Base-by-base conservation (phyloP, 179 eudicot genomes). In the Drosera spatulata region DNA sequence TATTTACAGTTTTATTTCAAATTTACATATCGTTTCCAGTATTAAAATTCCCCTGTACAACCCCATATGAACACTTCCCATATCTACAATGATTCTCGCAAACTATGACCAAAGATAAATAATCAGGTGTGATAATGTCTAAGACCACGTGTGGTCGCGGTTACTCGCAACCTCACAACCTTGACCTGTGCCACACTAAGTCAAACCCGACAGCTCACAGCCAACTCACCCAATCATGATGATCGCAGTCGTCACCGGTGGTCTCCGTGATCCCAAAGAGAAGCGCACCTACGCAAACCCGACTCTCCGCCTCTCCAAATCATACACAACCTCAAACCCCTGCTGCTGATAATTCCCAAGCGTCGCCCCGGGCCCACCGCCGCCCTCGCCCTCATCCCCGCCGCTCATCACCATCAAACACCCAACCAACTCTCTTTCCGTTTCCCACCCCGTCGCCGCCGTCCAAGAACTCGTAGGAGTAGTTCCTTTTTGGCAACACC, bases 281-380 rank as follows among this genome's bases (percentile, higher is more conserved):
- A 75, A 46, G 87, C 80, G 66, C 98, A 91, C 67, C 75, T 65
- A 51, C 0, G 95, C 98, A 62, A 91, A 91, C 63, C 98, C 98
- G 60, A 91, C 85, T 73, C 91, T 70, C 3, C 77, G 62, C 44
- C 68, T 70, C 60, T 80, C 82, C 85, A 91, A 82, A 46, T 91
- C 98, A 62, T 91, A 91, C 56, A 82, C 89, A 74, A 91, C 98
- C 67, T 91, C 95, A 59, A 91, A 88, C 43, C 98, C 98, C 55
- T 91, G 96, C 41, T 91, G 98, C 64, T 88, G 96, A 51, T 88
- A 91, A 39, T 91, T 91, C 61, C 98, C 98, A 5, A 91, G 66
- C 12, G 91, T 81, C 50, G 85, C 85, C 51, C 75, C 91, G 9
- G 98, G 89, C 75, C 98, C 98, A 67, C 82, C 43, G 70, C 95